phyloP scores from a whole-genome alignment of 164 flowering plant species.

The Kingdonia uniflora region DNA sequence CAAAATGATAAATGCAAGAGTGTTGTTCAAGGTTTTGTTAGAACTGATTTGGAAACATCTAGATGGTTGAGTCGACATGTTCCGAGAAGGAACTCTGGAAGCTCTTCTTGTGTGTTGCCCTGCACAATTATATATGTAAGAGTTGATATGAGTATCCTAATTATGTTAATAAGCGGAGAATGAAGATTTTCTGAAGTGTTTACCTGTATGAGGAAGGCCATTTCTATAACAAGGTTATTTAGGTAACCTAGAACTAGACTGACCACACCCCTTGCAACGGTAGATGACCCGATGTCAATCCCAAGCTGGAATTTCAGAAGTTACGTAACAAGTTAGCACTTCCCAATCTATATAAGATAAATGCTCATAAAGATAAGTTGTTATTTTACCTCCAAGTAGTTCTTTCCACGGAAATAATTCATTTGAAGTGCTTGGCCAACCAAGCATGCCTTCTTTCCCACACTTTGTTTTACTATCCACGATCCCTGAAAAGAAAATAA shows the following conservation, averaged over 20 bases:
- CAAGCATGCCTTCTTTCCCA: conserved; percentile 86
- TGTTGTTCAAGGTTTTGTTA: conserved; percentile 16
- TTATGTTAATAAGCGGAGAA: no score
- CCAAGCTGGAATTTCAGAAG: conserved; percentile 42
- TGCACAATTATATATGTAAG: conserved; percentile 17
- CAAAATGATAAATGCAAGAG: neutral
- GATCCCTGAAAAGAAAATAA: conserved; percentile 44
- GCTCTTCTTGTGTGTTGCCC: conserved; percentile 76
- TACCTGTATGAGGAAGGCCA: conserved; percentile 96
- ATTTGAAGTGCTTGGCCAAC: conserved; percentile 89
- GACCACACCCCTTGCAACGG: conserved; percentile 88
- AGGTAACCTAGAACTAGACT: conserved; percentile 89
- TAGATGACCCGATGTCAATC: conserved; percentile 81
- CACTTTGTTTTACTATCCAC: conserved; percentile 97
- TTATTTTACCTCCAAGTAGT: conserved; percentile 77
- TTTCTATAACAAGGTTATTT: conserved; percentile 76
- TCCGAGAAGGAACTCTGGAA: conserved; percentile 82
- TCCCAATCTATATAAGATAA: neutral
- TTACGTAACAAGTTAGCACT: neutral
- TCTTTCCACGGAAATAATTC: conserved; percentile 70
- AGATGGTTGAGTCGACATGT: conserved; percentile 76
- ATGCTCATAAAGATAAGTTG: neutral
- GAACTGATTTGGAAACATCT: conserved; percentile 55
- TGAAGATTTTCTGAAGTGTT: neutral
- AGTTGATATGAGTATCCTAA: no score